A percentile compares a stretch with the other conserved stretches of the same genome.
These are phyloP conservation scores for Ceratobasidium sp. DNA, from an alignment of 1,284 basidiomycete genomes.

Conservation along the genomic window DNA sequence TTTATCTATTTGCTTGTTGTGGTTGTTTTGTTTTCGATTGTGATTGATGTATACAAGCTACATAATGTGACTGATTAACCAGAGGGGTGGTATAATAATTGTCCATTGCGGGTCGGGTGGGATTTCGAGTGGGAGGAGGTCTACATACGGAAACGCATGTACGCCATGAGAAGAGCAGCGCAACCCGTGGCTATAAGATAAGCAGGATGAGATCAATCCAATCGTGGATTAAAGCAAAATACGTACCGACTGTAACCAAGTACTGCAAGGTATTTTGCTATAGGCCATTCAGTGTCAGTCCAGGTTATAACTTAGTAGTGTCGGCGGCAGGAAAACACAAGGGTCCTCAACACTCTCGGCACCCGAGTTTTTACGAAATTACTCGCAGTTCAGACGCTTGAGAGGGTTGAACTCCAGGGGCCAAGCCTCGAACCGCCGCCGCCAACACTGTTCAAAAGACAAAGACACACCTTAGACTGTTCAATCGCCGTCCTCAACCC, in stretches of 20 bases:
- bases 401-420: too few relatives aligned
- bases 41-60: conserved; percentile 4
- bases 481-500: conserved; percentile 90
- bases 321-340: too few relatives aligned
- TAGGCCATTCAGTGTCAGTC: background rate
- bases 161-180: conserved; percentile 88
- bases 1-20: conserved; percentile 16
- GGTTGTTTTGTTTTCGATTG: background rate
- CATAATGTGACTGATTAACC: conserved; percentile 20
- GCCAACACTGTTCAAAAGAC: too few relatives aligned
- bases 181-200: conserved; percentile 78
- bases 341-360: too few relatives aligned
- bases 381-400: too few relatives aligned
- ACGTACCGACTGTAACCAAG: conserved; percentile 83
- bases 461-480: conserved; percentile 79
- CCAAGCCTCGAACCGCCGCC: too few relatives aligned
- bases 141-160: conserved; percentile 71
- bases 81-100: background rate
- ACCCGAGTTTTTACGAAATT: too few relatives aligned
- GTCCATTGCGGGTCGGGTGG: too few relatives aligned
- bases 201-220: background rate
- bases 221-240: background rate
- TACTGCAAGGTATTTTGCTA: conserved; percentile 87
- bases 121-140: too few relatives aligned
- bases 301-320: too few relatives aligned